phyloP scores from a whole-genome alignment of 345 rosid genomes.

The Diplotaxis tenuifolia region DNA sequence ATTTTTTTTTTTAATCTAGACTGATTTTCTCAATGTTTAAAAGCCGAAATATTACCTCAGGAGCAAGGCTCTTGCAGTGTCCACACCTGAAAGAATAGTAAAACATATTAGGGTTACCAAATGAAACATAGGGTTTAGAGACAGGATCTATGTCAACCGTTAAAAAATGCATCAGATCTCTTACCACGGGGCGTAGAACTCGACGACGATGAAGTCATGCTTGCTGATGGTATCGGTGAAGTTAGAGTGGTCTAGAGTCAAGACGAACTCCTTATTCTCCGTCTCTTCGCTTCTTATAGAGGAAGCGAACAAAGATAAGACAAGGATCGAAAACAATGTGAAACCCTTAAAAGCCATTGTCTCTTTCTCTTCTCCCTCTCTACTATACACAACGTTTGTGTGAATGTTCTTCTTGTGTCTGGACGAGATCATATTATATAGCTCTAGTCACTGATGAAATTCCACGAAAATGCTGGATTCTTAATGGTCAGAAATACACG shows the following conservation, averaged over 20 bases:
- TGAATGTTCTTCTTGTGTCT: neutral
- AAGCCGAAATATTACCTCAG: slow-evolving; percentile 55
- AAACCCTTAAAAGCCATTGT: slow-evolving; percentile 51
- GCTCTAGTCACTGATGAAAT: neutral
- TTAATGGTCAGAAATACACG: slow-evolving; percentile 5
- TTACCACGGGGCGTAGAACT: slow-evolving; percentile 98
- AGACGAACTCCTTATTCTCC: slow-evolving; percentile 68
- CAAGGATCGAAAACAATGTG: slow-evolving; percentile 35
- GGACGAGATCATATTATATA: neutral
- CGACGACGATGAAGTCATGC: slow-evolving; percentile 86
- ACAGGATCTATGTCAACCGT: neutral
- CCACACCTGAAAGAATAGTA: slow-evolving; percentile 66
- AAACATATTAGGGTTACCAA: slow-evolving; percentile 1
- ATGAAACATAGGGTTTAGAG: neutral
- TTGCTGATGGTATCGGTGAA: slow-evolving; percentile 72
- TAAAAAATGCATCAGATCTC: neutral
- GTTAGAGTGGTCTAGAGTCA: slow-evolving; percentile 85
- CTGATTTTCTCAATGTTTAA: neutral
- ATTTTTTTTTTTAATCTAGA: neutral
- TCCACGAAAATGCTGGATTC: neutral
- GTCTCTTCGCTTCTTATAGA: slow-evolving; percentile 49
- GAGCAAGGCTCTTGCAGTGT: slow-evolving; percentile 92
- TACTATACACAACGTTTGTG: neutral
- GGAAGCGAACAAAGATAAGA: slow-evolving; percentile 39
- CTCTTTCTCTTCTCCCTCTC: neutral